Base-by-base conservation (phyloP, 106 monocot species). In the Dendrobium huoshanense region DNA sequence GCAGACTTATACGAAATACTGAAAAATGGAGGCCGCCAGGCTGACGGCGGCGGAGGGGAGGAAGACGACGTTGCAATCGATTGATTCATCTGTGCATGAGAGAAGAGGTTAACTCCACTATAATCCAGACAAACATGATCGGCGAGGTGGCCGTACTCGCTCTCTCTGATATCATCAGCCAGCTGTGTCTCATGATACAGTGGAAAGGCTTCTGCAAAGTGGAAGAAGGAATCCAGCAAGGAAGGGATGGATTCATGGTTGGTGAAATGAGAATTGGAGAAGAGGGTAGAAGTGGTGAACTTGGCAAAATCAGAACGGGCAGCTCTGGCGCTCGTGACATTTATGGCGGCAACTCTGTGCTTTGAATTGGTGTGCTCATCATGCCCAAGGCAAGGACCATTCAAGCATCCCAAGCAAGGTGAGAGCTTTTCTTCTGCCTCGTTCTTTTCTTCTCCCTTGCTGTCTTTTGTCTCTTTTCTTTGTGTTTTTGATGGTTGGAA, bases 121-220 rank as follows among this genome's bases (percentile, higher is more conserved):
- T 95, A 95, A 67, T 95, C 95, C 41, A 95, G 87, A 84, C 92
- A 92, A 45, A 87, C 84, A 40, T 92, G 92, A 24, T 78, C 11
- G 0, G 80, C 54, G 45, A 95, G 92, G 83, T 95, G 92, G 19
- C 45, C 6, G 86, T 92, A 95, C 74, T 92, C 85, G 3, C 16
- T 37, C 4, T 86, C 80, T 37, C 92, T 83, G 61, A 95, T 84
- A 18, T 9, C 18, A 54, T 95, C 90, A 8, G 86, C 95, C 29
- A 68, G 20, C 3, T 82, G 82, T 16, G 92, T 84, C 33, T 86
- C 81, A 6, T 16, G 18, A 75, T 87, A 95, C 15, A 87, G 82
- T 1, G 95, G 95, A 74, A 86, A 95, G 3, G 83, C 85, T 5
- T 84, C 79, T n/a, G 79, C n/a, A 80, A 95, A 95, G 80, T 16